Evolutionary conservation across 2,329 filamentous ascomycete genomes (phyloP).

Genomic region (Exserohilum rostratum): DNA sequence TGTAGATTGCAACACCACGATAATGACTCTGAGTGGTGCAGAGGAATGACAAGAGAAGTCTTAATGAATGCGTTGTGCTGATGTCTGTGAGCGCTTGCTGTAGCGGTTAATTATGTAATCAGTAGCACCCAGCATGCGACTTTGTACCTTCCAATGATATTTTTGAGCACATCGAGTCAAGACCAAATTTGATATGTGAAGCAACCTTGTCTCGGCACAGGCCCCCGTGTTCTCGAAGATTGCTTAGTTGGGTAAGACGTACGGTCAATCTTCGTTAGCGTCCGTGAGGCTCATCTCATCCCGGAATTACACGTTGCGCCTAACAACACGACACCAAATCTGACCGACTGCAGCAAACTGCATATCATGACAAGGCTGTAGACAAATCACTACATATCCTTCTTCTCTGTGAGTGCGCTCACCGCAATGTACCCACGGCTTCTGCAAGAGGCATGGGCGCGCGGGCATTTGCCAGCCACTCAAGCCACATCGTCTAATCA

Average conservation of each 20-base stretch:
- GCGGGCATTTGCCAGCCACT: background rate
- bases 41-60: conserved; percentile 37
- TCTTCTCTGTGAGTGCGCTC: conserved; percentile 3
- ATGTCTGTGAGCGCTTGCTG: background rate
- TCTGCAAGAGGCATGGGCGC: background rate
- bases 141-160: background rate
- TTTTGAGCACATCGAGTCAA: background rate
- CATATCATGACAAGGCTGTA: conserved; percentile 19
- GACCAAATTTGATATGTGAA: background rate
- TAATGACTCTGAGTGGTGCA: conserved; percentile 42
- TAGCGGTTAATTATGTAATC: background rate
- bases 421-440: background rate
- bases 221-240: conserved; percentile 2
- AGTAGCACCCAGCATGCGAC: background rate
- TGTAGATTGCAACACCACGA: conserved; percentile 42
- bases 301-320: conserved; percentile 40
- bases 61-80: conserved; percentile 5
- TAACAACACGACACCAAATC: conserved; percentile 2
- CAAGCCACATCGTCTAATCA: conserved; percentile 10
- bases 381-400: background rate
- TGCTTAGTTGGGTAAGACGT: conserved; percentile 12
- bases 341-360: conserved; percentile 2
- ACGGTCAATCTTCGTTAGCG: conserved; percentile 34
- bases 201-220: background rate
- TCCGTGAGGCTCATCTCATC: conserved; percentile 30